Evolutionary conservation across 768 basidiomycete genomes (phyloP).

Genomic region (Suillus sp.): DNA sequence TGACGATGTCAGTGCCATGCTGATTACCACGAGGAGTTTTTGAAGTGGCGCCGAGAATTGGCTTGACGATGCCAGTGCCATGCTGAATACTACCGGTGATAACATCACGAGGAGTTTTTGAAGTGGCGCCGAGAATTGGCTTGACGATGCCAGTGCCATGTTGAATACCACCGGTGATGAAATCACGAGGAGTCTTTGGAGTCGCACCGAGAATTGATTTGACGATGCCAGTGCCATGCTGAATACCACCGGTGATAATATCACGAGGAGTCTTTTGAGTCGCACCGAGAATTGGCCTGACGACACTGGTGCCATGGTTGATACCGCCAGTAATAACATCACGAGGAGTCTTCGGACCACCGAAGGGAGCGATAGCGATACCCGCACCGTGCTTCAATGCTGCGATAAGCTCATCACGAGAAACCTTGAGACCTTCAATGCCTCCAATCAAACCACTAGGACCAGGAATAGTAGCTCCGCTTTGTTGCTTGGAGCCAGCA

Average conservation of each 20-base stretch:
- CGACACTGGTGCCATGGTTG: too few species aligned
- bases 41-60: background rate
- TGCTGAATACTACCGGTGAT: background rate
- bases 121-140: too few species aligned
- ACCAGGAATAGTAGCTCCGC: background rate
- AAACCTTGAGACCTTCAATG: background rate
- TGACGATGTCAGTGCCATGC: background rate
- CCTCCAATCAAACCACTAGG: background rate
- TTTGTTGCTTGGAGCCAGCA: background rate
- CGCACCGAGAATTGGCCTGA: too few species aligned
- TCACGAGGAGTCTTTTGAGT: too few species aligned
- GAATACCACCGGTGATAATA: too few species aligned
- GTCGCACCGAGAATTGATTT: too few species aligned
- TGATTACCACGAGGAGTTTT: background rate
- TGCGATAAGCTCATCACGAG: background rate
- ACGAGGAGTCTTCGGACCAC: slow-evolving; percentile 5
- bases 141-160: too few species aligned
- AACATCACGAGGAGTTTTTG: too few species aligned
- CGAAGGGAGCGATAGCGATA: too few species aligned
- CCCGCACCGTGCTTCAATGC: background rate
- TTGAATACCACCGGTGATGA: too few species aligned
- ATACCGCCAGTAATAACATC: slow-evolving; percentile 8
- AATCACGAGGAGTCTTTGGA: too few species aligned
- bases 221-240: too few species aligned
- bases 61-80: background rate